phyloP scores from a whole-genome alignment of 2,329 filamentous ascomycete genomes.

The Colletotrichum viniferum region DNA sequence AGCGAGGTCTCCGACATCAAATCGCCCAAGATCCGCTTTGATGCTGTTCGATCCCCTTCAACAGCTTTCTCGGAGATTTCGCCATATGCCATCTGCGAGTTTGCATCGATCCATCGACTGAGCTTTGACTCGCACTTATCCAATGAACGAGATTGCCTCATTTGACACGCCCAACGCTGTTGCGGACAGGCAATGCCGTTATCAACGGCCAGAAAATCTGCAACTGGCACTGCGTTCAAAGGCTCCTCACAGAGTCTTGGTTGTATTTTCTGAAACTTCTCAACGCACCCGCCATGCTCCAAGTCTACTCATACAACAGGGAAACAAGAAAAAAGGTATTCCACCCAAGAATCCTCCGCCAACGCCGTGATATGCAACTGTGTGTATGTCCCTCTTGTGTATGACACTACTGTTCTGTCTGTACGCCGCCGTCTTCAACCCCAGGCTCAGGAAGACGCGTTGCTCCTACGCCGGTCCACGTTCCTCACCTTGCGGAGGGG shows the following conservation, averaged over 20 bases:
- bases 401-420: neutral
- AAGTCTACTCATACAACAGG: neutral
- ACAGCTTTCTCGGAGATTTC: neutral
- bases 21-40: neutral
- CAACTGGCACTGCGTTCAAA: neutral
- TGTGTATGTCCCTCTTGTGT: neutral
- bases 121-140: neutral
- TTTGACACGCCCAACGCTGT: neutral
- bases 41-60: neutral
- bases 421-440: neutral
- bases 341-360: neutral
- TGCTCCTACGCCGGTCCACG: conserved; percentile 49
- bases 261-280: neutral
- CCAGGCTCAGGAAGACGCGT: neutral
- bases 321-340: neutral
- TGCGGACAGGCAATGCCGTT: neutral
- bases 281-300: neutral
- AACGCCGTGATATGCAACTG: neutral
- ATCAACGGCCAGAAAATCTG: rapidly evolving
- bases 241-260: neutral
- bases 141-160: neutral
- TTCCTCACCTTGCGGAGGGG: conserved; percentile 60
- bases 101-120: neutral
- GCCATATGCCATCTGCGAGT: neutral
- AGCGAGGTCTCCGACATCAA: neutral